These are phyloP conservation scores for Podospora anserina DNA, from an alignment of 495 filamentous ascomycete species.

Conservation along the genomic window DNA sequence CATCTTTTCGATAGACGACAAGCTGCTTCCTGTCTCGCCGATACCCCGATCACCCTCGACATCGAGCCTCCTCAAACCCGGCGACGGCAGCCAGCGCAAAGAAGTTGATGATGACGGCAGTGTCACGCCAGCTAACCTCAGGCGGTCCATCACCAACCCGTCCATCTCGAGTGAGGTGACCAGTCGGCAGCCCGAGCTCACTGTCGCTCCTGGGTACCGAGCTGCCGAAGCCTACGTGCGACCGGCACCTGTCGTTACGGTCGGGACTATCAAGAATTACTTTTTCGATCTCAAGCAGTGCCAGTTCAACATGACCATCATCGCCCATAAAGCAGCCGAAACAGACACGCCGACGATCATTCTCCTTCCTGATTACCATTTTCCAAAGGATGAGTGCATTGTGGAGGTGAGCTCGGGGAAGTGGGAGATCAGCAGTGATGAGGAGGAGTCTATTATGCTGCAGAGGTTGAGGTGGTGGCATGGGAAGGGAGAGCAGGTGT, in stretches of 20 bases:
- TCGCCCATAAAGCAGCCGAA: slow-evolving; percentile 48
- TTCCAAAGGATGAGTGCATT: slow-evolving; percentile 65
- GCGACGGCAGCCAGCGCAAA: slow-evolving; percentile 26
- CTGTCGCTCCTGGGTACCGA: slow-evolving; percentile 66
- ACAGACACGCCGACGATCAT: slow-evolving; percentile 73
- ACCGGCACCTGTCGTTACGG: slow-evolving; percentile 73
- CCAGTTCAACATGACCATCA: slow-evolving; percentile 66
- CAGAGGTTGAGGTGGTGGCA: slow-evolving; percentile 91
- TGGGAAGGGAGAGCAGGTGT: slow-evolving; percentile 72
- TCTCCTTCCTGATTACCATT: slow-evolving; percentile 90
- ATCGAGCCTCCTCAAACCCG: slow-evolving; percentile 30
- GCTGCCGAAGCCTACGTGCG: slow-evolving; percentile 91
- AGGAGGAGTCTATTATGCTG: slow-evolving; percentile 60
- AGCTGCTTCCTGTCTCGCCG: slow-evolving; percentile 56
- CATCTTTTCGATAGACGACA: slow-evolving; percentile 81
- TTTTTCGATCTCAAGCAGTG: slow-evolving; percentile 76
- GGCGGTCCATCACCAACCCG: slow-evolving; percentile 64
- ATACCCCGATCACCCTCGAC: slow-evolving; percentile 41
- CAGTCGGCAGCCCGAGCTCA: slow-evolving; percentile 50
- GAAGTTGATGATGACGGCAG: slow-evolving; percentile 53
- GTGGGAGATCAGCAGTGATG: slow-evolving; percentile 75
- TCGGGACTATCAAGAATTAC: slow-evolving; percentile 62
- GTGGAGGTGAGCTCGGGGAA: slow-evolving; percentile 81
- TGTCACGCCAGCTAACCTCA: slow-evolving; percentile 68
- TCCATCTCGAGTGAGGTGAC: slow-evolving; percentile 63